A percentile compares a stretch with the other conserved stretches of the same genome.
Evolutionary conservation across 2,329 filamentous ascomycete genomes (phyloP).

Genomic region (Helicocarpus griseus): DNA sequence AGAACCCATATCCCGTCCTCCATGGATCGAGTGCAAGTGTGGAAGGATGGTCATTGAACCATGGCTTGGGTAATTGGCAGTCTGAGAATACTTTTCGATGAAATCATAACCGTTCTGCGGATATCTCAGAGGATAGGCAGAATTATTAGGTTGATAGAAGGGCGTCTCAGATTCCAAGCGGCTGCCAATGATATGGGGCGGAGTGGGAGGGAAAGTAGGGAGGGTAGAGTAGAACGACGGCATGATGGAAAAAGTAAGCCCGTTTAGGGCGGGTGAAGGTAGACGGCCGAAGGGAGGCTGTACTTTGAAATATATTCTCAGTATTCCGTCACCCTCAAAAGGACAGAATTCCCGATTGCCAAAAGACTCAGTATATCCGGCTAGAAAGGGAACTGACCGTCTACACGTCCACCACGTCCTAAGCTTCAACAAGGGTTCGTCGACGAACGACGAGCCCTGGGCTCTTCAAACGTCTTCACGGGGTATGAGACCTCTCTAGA

Average conservation of each 20-base stretch:
- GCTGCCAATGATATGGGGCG: conserved; percentile 30
- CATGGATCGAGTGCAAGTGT: conserved; percentile 22
- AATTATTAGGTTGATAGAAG: conserved; percentile 29
- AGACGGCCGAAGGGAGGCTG: conserved; percentile 22
- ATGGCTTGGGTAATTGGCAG: conserved; percentile 25
- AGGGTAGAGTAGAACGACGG: conserved; percentile 34
- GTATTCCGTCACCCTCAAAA: conserved; percentile 13
- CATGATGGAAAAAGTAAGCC: conserved; percentile 22
- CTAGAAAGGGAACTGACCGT: conserved; percentile 25
- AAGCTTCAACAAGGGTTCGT: conserved; percentile 28
- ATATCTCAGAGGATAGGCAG: conserved; percentile 31
- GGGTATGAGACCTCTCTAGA: conserved; percentile 26
- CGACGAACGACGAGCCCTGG: conserved; percentile 24
- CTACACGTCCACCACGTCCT: conserved; percentile 32
- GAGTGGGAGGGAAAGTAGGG: conserved; percentile 33
- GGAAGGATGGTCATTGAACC: conserved; percentile 25
- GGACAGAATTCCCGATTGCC: conserved; percentile 2
- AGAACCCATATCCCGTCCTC: conserved; percentile 25
- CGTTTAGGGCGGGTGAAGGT: conserved; percentile 27
- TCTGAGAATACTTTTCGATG: conserved; percentile 34
- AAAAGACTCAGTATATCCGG: neutral
- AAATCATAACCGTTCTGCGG: conserved; percentile 36
- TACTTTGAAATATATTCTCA: conserved; percentile 9
- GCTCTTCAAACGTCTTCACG: conserved; percentile 22
- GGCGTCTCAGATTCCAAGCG: conserved; percentile 29